Conservation (phyloP, 1,284 basidiomycete genomes). For the Cerrena zonata region DNA sequence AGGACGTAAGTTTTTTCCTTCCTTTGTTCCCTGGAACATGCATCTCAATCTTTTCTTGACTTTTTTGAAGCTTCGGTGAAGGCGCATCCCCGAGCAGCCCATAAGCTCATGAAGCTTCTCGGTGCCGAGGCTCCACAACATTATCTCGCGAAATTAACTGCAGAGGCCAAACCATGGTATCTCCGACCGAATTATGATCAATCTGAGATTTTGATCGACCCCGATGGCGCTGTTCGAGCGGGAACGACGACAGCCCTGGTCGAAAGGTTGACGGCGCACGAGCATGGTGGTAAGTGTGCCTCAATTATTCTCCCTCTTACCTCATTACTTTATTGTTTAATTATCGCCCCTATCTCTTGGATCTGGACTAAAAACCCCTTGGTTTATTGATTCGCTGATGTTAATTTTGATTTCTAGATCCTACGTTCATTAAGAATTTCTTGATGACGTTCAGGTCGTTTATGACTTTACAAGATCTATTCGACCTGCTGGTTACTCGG, state of each 20-base stretch:
- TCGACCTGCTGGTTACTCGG: conserved; percentile 80
- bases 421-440: conserved; percentile 86
- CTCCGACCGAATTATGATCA: conserved; percentile 75
- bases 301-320: not conserved
- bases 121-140: conserved; percentile 62
- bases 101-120: conserved; percentile 70
- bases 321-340: not conserved
- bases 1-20: conserved; percentile 26
- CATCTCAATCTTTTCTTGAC: not conserved
- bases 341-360: conserved; percentile 1
- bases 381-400: too few species aligned
- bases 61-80: conserved; percentile 20
- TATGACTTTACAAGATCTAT: conserved; percentile 78
- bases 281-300: conserved; percentile 55
- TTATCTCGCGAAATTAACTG: conserved; percentile 44
- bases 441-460: conserved; percentile 97
- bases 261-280: conserved; percentile 87
- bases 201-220: conserved; percentile 78
- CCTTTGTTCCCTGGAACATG: not conserved
- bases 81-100: conserved; percentile 33
- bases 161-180: conserved; percentile 75
- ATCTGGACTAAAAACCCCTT: not conserved
- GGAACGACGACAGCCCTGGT: conserved; percentile 84
- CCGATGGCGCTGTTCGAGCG: conserved; percentile 78
- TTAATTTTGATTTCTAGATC: conserved; percentile 54